Base-by-base conservation (phyloP, 371 early-diverging fungal genomes). In the Mucor sp. region DNA sequence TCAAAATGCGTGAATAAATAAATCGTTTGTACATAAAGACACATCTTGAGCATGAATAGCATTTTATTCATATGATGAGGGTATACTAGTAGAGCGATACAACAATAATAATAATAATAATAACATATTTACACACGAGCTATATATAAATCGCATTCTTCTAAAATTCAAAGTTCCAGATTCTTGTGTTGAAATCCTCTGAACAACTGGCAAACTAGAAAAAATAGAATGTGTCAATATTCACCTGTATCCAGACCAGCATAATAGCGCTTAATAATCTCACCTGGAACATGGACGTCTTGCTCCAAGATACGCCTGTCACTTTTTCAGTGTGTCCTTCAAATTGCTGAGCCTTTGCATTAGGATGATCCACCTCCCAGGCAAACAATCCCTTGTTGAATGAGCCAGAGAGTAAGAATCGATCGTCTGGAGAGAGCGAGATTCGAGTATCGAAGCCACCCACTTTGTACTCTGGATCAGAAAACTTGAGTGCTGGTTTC, bases 131-230 rank as follows among this genome's bases (percentile, higher is more conserved):
- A 53, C 27, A 53, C 5, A 27, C 8, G 23, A 17, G 27, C 27
- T 5, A 23, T 2, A 12, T 21, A 25, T n/a, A n/a, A n/a, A 4
- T 23, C 12, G 14, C 14, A 14, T 14, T 15, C 23, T 23, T 23
- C 25, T 27, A 53, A 4, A 27, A 53, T 3, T 64, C 74, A 30
- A 70, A 56, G 62, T 71, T 74, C 82, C 82, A 82, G 12, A 82
- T 69, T 15, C 78, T 69, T 2, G 75, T 67, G 1, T 71, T 78
- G 27, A 69, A 71, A 55, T 82, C 82, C 53, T 82, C 80, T 0
- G 80, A 76, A 53, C 82, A 82, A 58, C 63, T 74, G 17, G 80
- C 80, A 70, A 80, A 70, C 77, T 80, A 66, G 3, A n/a, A 19
- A 21, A 23, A 50, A 50, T 4, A 35, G 37, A 35, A 12, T 3